phyloP scores from a whole-genome alignment of 2,329 filamentous ascomycete species.

The Penicillium janthinellum region DNA sequence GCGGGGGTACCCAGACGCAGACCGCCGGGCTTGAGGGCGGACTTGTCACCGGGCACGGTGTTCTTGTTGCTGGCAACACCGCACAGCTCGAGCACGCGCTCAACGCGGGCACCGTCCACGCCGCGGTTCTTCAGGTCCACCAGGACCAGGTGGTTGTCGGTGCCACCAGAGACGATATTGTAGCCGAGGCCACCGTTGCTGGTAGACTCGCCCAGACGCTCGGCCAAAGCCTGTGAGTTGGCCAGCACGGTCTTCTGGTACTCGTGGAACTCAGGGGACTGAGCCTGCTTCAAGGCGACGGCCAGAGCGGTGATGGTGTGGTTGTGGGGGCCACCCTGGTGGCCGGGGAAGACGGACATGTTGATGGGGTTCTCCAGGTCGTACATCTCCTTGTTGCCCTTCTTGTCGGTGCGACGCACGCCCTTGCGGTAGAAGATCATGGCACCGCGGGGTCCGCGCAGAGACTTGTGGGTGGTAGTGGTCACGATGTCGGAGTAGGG shows the following conservation, averaged over 20 bases:
- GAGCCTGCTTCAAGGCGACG: slow-evolving; percentile 92
- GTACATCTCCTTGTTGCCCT: slow-evolving; percentile 85
- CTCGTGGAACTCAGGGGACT: slow-evolving; percentile 83
- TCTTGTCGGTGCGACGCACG: slow-evolving; percentile 87
- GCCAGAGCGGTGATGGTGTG: slow-evolving; percentile 98
- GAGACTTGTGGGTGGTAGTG: slow-evolving; percentile 98
- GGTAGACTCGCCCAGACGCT: slow-evolving; percentile 70
- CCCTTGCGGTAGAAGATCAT: slow-evolving; percentile 99
- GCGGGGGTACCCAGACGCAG: slow-evolving; percentile 93
- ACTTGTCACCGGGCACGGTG: slow-evolving; percentile 93
- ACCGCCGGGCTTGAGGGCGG: slow-evolving; percentile 88
- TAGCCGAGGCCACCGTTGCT: slow-evolving; percentile 72
- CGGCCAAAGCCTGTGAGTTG: slow-evolving; percentile 90
- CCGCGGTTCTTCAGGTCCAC: slow-evolving; percentile 84
- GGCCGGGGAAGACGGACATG: slow-evolving; percentile 97
- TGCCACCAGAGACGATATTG: slow-evolving; percentile 92
- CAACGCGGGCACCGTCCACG: slow-evolving; percentile 89
- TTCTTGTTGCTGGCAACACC: slow-evolving; percentile 99
- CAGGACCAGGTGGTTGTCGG: slow-evolving; percentile 96
- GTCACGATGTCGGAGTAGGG: slow-evolving; percentile 92
- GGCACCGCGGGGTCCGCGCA: slow-evolving; percentile 93
- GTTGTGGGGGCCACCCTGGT: slow-evolving; percentile 98
- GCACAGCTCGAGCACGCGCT: slow-evolving; percentile 86
- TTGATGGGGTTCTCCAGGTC: slow-evolving; percentile 97
- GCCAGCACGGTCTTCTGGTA: slow-evolving; percentile 92